Base-by-base conservation (phyloP, 225 moss, liverwort and hornwort species). In the Pseudisothecium myosuroides region DNA sequence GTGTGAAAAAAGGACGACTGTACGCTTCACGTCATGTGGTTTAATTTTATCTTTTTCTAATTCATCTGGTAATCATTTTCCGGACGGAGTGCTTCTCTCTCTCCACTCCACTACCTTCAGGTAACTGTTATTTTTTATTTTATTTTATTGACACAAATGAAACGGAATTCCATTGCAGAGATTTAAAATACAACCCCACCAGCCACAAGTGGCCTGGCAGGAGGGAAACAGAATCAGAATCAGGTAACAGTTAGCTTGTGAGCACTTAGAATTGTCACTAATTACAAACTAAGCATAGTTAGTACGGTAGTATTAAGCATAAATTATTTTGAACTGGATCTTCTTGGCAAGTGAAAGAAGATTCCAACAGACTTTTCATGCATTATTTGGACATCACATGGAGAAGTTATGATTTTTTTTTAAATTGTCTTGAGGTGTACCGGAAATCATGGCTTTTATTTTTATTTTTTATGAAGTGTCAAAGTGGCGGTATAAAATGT, bases 351-450 rank as follows among this genome's bases (percentile, higher is more conserved):
- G 76, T 20, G 36, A 36, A 14, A 36, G 36, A 36, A 12, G 23
- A 36, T 76, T 76, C 6, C 1, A 14, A 23, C 6, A 1, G 3
- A 54, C 1, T 54, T 76, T 76, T 54, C 6, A 76, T 36, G 36
- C 5, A 36, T 36, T 52, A 22, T 52, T 54, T 54, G 23, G 23
- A 36, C 6, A 9, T 0, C 1, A 0, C 9, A 36, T 15, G 24
- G 37, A 54, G 23, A 54, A 23, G 54, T 54, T 36, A 52, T 6
- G 32, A 54, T 9, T 23, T 52, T 16, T 50, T 13, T 5, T 20
- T 21, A 50, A 13, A 21, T 34, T 50, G 3, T 34, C 50, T 34
- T 4, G 3, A 11, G 4, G 7, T 75, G 49, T 32, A 50, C n/a
- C n/a, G n/a, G n/a, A n/a, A n/a, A n/a, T n/a, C n/a, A n/a, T n/a